Percentiles rank a stretch among this genome's conserved stretches.
Evolutionary conservation across 768 basidiomycete genomes (phyloP).

Genomic region (Flagelloscypha sp.): DNA sequence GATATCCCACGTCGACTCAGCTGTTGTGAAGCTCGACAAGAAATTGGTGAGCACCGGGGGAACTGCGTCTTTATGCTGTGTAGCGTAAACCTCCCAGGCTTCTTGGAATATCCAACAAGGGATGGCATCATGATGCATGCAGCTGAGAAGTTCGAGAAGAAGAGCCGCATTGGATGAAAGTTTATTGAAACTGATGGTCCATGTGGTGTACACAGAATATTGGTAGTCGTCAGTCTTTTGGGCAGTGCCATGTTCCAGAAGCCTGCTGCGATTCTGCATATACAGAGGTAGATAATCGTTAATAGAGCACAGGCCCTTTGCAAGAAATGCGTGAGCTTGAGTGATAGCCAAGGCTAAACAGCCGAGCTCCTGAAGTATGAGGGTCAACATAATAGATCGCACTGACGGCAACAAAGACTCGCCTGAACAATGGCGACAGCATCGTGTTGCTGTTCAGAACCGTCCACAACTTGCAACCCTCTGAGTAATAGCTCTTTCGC

Average conservation of each 20-base stretch:
- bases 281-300: constrained; percentile 3
- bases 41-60: no score
- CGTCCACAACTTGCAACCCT: background rate
- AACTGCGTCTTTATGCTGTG: no score
- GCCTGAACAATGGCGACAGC: constrained; percentile 5
- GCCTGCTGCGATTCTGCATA: background rate
- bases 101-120: no score
- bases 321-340: constrained; percentile 5
- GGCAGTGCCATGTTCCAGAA: constrained; percentile 1
- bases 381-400: background rate
- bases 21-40: no score
- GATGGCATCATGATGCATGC: constrained; percentile 4
- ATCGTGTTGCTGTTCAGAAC: background rate
- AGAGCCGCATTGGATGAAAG: background rate
- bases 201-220: constrained; percentile 5
- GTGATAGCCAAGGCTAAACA: constrained; percentile 5
- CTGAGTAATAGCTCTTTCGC: constrained; percentile 5
- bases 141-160: constrained; percentile 2
- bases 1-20: no score
- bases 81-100: no score
- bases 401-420: no score
- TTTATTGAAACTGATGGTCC: constrained; percentile 7
- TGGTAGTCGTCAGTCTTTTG: constrained; percentile 6
- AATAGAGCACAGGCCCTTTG: no score
- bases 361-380: constrained; percentile 1